Conservation (phyloP, 306 rosid genomes). For the Cicer judaicum region DNA sequence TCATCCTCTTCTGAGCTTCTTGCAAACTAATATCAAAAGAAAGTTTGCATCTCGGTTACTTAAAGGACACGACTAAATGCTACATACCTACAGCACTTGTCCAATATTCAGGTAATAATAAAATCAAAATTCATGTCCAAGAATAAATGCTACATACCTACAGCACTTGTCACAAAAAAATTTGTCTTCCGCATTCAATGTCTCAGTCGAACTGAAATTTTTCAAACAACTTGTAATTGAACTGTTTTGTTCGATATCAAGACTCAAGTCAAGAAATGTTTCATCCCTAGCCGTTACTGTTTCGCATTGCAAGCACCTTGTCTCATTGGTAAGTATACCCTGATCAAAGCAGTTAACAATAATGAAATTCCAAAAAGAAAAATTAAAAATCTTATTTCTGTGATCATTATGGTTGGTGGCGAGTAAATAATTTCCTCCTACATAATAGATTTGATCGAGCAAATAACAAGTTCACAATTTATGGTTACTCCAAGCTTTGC, state of each 20-base stretch:
- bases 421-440: background rate
- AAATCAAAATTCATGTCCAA: slow-evolving; percentile 6
- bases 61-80: background rate
- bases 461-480: slow-evolving; percentile 17
- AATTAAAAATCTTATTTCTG: slow-evolving; percentile 9
- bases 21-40: slow-evolving; percentile 73
- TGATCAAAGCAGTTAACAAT: slow-evolving; percentile 55
- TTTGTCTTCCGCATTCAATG: slow-evolving; percentile 94
- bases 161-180: slow-evolving; percentile 97
- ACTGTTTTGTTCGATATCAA: slow-evolving; percentile 95
- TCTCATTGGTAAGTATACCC: slow-evolving; percentile 99
- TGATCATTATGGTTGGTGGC: background rate
- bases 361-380: slow-evolving; percentile 44
- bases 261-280: slow-evolving; percentile 94
- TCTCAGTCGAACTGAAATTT: slow-evolving; percentile 97
- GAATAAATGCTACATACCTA: slow-evolving; percentile 58
- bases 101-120: slow-evolving; percentile 5
- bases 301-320: slow-evolving; percentile 97
- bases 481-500: slow-evolving; percentile 21
- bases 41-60: slow-evolving; percentile 30
- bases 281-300: slow-evolving; percentile 99
- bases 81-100: slow-evolving; percentile 14
- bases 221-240: slow-evolving; percentile 98
- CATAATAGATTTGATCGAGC: background rate
- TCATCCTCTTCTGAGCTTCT: slow-evolving; percentile 99